Conservation (phyloP, 345 rosid genomes). For the Melaleuca alternifolia region DNA sequence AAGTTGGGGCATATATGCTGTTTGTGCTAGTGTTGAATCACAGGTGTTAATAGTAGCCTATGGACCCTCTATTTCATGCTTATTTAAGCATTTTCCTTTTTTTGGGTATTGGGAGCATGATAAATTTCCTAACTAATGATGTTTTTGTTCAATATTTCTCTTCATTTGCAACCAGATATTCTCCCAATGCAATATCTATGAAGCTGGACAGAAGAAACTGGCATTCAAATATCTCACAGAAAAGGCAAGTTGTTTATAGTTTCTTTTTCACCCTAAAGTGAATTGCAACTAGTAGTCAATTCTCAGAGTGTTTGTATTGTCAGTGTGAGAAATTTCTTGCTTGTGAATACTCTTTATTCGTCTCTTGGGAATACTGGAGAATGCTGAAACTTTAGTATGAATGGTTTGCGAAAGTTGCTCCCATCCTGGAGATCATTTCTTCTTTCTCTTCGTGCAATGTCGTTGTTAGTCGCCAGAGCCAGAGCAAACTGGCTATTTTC, state of each 20-base stretch:
- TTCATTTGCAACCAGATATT: constrained; percentile 41
- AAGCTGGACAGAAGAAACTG: constrained; percentile 83
- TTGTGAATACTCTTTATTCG: background rate
- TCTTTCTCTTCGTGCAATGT: background rate
- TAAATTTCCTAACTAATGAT: background rate
- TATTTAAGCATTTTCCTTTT: background rate
- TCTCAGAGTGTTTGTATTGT: background rate
- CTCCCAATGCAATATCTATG: constrained; percentile 91
- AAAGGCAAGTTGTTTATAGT: constrained; percentile 34
- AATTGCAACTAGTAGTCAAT: background rate
- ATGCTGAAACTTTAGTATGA: background rate
- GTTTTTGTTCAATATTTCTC: background rate
- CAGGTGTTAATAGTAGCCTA: constrained; percentile 35
- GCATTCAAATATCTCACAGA: constrained; percentile 82
- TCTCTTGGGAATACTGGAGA: background rate
- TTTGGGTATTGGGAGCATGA: background rate
- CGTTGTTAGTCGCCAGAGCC: background rate
- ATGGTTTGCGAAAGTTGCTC: background rate
- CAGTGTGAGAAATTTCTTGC: background rate
- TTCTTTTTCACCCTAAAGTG: background rate
- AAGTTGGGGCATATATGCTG: constrained; percentile 87
- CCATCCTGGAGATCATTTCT: background rate
- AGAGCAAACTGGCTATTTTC: background rate
- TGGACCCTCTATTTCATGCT: background rate
- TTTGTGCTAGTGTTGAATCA: constrained; percentile 88